phyloP scores from a whole-genome alignment of 208 protist genomes.

The Acanthamoeba healyi region DNA sequence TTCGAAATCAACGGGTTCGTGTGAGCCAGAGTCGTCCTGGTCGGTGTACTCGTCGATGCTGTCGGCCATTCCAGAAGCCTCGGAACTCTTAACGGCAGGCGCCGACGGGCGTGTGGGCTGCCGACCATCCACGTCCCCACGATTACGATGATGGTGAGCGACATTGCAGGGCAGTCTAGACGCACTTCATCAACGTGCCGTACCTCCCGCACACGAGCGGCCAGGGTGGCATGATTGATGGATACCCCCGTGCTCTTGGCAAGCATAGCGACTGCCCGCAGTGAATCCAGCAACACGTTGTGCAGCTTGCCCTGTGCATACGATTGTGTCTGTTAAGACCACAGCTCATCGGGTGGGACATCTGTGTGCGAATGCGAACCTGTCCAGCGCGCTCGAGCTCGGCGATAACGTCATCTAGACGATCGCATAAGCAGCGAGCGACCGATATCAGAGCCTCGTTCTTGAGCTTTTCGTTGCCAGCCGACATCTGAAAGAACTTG shows the following conservation, averaged over 20 bases:
- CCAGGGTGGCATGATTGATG: background rate
- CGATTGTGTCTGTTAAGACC: background rate
- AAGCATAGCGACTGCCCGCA: background rate
- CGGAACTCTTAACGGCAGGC: background rate
- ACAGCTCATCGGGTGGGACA: background rate
- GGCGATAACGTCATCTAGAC: conserved; percentile 6
- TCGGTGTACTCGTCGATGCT: background rate
- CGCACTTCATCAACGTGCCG: no score
- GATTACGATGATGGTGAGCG: no score
- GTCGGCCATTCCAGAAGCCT: no score
- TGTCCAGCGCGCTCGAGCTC: background rate
- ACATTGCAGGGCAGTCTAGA: no score
- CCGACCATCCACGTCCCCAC: no score
- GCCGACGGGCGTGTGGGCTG: no score
- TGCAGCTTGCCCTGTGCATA: conserved; percentile 10
- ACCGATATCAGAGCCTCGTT: conserved; percentile 22
- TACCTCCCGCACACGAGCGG: background rate
- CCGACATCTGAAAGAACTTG: conserved; percentile 26
- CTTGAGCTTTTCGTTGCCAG: conserved; percentile 10
- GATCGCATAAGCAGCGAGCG: background rate
- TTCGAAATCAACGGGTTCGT: no score
- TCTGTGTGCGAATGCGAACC: no score
- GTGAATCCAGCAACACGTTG: conserved; percentile 3
- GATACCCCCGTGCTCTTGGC: background rate
- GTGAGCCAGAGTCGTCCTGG: no score